These are phyloP conservation scores for Saccharomyces hybrid DNA, from an alignment of 1,139 yeast species.

Conservation along the genomic window DNA sequence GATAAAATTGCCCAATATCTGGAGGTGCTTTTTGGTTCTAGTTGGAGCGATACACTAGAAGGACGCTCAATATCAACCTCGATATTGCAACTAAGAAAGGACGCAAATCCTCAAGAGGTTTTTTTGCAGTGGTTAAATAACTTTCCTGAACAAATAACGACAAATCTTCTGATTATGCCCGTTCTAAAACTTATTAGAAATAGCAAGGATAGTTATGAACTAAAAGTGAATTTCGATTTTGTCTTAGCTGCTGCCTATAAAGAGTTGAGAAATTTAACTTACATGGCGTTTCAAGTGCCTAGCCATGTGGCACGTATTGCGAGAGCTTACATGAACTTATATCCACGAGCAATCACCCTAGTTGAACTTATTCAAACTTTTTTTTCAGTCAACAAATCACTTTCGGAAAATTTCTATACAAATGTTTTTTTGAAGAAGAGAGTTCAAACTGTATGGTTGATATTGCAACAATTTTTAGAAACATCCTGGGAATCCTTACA, in stretches of 20 bases:
- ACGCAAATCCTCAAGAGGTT: slow-evolving; percentile 39
- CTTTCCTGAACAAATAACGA: slow-evolving; percentile 13
- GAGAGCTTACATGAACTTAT: slow-evolving; percentile 41
- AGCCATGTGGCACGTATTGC: slow-evolving; percentile 38
- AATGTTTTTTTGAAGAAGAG: neutral
- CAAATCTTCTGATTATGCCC: slow-evolving; percentile 32
- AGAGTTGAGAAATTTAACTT: slow-evolving; percentile 47
- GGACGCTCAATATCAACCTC: slow-evolving; percentile 58
- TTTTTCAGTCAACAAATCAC: slow-evolving; percentile 3
- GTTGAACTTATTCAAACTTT: slow-evolving; percentile 42
- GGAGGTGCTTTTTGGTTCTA: slow-evolving; percentile 53
- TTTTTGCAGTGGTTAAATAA: slow-evolving; percentile 44
- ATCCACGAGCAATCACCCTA: slow-evolving; percentile 53
- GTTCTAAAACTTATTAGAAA: slow-evolving; percentile 35
- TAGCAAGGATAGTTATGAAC: slow-evolving; percentile 12
- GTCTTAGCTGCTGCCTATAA: slow-evolving; percentile 40
- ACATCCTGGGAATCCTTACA: neutral
- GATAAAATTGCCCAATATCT: slow-evolving; percentile 38
- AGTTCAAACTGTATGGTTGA: neutral
- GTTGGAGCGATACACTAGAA: slow-evolving; percentile 69
- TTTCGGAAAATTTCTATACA: neutral
- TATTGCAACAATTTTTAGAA: neutral
- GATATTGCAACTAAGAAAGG: slow-evolving; percentile 39
- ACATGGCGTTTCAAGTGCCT: slow-evolving; percentile 57
- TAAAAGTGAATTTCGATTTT: slow-evolving; percentile 47